Evolutionary conservation across 495 filamentous ascomycete species (phyloP), one percentile per base, ranked within the genome.

Genomic region (Aspergillus panamensis): DNA sequence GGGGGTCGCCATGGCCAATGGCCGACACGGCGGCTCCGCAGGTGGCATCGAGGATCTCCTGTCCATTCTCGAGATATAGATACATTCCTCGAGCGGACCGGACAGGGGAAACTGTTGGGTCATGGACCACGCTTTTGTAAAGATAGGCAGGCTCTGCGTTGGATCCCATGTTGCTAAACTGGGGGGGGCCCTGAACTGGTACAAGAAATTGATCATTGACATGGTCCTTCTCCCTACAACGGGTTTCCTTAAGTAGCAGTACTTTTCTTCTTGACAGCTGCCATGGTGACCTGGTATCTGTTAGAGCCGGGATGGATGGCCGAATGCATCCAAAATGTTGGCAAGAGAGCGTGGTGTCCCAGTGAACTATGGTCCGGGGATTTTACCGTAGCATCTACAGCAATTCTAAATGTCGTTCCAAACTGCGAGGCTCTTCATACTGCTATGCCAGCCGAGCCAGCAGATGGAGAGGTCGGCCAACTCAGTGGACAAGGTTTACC

Each of bases 31-130:
- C 73, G 13, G 73, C 71, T 21, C 73, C 73, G 33, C 73, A 67
- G 31, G 68, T 73, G 3, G 75, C 77, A 58, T 85, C 82, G 19
- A 84, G 70, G 50, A 86, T 74, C 42, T 63, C 71, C 9, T 76
- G 76, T 33, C 79, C 80, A 64, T 82, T 71, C 12, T 69, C 73
- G 9, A 83, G 50, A 57, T 48, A 48, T 14, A 62, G 53, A 21
- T 50, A 57, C 39, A 49, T 62, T 17, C 64, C 61, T 16, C 50
- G 29, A 37, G 56, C 64, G 4, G 53, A 56, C 31, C 35, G 13
- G 10, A 56, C 53, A 48, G 43, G 1, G 17, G 42, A 35, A 30
- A 56, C 16, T 17, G 42, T 33, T 17, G 42, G 21, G 13, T 56
- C 53, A 56, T 48, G 42, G 3, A 48, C 43, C 17, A 48, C 43